Percentiles rank a stretch among this genome's conserved stretches.
Evolutionary conservation across 306 rosid species (phyloP).

Genomic region (Pterocarpus macrocarpus): DNA sequence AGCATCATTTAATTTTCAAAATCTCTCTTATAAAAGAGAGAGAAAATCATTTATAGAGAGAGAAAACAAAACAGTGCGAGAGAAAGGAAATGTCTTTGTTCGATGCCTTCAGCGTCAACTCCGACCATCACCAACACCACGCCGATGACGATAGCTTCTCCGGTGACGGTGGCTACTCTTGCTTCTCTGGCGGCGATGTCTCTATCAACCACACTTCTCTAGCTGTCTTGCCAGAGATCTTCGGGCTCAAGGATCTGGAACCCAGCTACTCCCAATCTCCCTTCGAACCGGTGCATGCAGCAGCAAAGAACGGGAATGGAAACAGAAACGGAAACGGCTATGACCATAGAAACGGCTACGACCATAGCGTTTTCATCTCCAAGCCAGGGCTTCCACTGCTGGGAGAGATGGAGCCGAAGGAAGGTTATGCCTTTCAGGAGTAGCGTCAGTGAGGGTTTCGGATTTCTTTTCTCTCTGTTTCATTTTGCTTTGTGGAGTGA

Average conservation of each 20-base stretch:
- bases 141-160: conserved; percentile 52
- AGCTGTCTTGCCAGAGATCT: conserved; percentile 67
- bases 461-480: too few species aligned
- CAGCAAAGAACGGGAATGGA: conserved; percentile 68
- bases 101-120: conserved; percentile 66
- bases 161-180: conserved; percentile 69
- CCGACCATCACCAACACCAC: too few species aligned
- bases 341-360: conserved; percentile 60
- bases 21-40: too few species aligned
- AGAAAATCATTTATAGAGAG: background rate
- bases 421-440: too few species aligned
- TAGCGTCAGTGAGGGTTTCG: too few species aligned
- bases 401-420: conserved; percentile 70
- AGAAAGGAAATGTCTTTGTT: conserved; percentile 66
- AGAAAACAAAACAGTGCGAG: conserved; percentile 1
- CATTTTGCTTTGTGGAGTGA: too few species aligned
- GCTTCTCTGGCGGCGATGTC: conserved; percentile 60
- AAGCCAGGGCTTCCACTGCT: conserved; percentile 74
- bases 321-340: conserved; percentile 58
- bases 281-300: conserved; percentile 57
- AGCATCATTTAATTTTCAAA: too few species aligned
- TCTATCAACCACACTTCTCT: conserved; percentile 55
- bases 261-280: conserved; percentile 74
- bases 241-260: conserved; percentile 76
- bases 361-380: conserved; percentile 57